A percentile compares a stretch with the other conserved stretches of the same genome.
phyloP scores from a whole-genome alignment of 306 rosid genomes.

The Spatholobus suberectus region DNA sequence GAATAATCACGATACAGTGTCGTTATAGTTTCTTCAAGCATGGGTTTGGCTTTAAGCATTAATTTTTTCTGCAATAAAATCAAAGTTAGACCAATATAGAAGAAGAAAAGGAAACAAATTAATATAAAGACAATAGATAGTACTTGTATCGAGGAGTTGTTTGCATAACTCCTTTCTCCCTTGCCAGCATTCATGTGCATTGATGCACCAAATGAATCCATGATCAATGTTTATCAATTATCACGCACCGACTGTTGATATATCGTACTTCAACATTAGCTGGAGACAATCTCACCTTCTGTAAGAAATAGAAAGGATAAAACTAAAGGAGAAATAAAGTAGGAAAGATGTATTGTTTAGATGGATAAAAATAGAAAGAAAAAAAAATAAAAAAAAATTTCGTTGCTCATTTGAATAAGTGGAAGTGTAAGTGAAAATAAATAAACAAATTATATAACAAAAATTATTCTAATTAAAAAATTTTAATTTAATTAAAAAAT shows the following conservation, averaged over 20 bases:
- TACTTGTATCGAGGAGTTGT: conserved; percentile 13
- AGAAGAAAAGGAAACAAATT: background rate
- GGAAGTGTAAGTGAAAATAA: too few species aligned
- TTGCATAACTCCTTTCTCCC: conserved; percentile 14
- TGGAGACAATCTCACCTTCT: background rate
- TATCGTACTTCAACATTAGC: background rate
- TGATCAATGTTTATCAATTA: background rate
- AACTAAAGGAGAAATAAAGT: too few species aligned
- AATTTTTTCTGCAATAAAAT: background rate
- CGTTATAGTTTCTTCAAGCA: conserved; percentile 33
- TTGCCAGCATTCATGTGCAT: conserved; percentile 19
- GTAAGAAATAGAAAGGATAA: too few species aligned
- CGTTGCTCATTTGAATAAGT: too few species aligned
- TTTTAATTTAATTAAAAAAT: too few species aligned
- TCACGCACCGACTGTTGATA: background rate
- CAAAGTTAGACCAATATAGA: background rate
- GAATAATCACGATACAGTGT: background rate
- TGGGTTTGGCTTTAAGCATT: background rate
- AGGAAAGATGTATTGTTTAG: too few species aligned
- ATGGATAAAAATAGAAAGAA: too few species aligned
- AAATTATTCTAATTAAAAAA: too few species aligned
- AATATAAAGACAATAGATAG: background rate
- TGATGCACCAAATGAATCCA: background rate
- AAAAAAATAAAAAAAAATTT: too few species aligned
- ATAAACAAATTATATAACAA: too few species aligned